Evolutionary conservation across 495 filamentous ascomycete genomes (phyloP), one percentile per base, ranked within the genome.

Genomic region (Bacidia rubella): DNA sequence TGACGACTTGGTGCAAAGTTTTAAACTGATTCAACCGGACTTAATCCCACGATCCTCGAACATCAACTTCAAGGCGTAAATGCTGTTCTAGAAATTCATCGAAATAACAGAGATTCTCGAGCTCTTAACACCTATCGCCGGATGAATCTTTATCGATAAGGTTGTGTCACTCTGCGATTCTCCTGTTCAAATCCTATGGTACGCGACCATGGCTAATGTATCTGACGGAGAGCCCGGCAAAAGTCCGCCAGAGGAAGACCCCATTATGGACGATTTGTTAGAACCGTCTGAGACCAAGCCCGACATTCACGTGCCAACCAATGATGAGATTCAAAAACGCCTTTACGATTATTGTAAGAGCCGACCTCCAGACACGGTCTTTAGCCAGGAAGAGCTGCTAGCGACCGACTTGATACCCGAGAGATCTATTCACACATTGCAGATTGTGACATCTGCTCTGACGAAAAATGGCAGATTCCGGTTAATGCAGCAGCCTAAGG

Each of bases 331-430:
- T 40, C 60, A 59, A 44, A 60, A 54, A 10, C 55, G 52, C 21
- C 44, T 62, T 11, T 62, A 62, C 40, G 51, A 52, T 20, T 49
- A 55, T 23, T 62, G 60, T 42, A 52, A 53, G 21, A 49, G 46
- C 20, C 72, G 66, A 49, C 62, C 68, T 20, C 44, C 71, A 23
- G 70, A 78, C 23, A 72, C 73, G 27, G 62, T 81, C 10, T 84
- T 86, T 63, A 73, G 73, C 27, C 84, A 87, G 62, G 66, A 76
- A n/a, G 81, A 85, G 54, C 68, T 89, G 1, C 62, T 81, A 19
- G 68, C 70, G n/a, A 65, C 85, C 44, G 66, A 70, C 25, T 66
- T 87, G 44, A 71, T 87, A 19, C 79, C 83, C 3, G 68, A 75
- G 4, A 70, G 74, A 51, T 75, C 83, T 57, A 53, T 81, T 23